phyloP scores from a whole-genome alignment of 208 protist species.

The Crithidia brevicula region DNA sequence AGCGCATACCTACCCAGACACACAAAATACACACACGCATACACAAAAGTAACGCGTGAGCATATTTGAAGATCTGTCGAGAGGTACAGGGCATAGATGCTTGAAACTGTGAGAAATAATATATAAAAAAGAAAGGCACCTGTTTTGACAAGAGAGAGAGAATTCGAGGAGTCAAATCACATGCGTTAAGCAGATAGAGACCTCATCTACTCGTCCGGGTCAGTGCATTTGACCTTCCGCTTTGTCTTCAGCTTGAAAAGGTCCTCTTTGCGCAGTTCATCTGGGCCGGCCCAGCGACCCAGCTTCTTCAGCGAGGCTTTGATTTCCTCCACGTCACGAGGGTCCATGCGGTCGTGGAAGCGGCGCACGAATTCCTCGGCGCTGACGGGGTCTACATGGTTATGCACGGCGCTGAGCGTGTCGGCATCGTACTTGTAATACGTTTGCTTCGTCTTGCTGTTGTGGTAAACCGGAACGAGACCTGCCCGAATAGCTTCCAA shows the following conservation, averaged over 20 bases:
- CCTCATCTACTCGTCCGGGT: conserved; percentile 48
- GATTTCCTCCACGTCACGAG: conserved; percentile 72
- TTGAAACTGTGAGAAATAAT: not conserved
- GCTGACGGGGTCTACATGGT: conserved; percentile 81
- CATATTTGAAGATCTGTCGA: too few relatives aligned
- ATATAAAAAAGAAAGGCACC: not conserved
- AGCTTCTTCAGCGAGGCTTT: conserved; percentile 69
- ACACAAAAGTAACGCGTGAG: too few relatives aligned
- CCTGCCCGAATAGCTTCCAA: conserved; percentile 77
- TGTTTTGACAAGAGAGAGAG: not conserved
- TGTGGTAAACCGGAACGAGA: conserved; percentile 72
- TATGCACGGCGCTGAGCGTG: conserved; percentile 82
- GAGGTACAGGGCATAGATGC: not conserved
- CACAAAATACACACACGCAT: too few relatives aligned
- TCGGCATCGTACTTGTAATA: conserved; percentile 84
- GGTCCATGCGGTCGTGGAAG: conserved; percentile 81
- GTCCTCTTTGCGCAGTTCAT: conserved; percentile 70
- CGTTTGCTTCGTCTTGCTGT: conserved; percentile 73
- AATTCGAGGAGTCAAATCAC: too few relatives aligned
- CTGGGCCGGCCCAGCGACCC: conserved; percentile 75
- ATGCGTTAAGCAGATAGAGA: too few relatives aligned
- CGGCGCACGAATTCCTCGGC: conserved; percentile 83
- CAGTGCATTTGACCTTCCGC: conserved; percentile 77
- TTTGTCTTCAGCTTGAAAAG: conserved; percentile 83
- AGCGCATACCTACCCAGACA: too few relatives aligned